These are phyloP conservation scores for Prunus fruticosa DNA, from an alignment of 306 rosid genomes.

Conservation along the genomic window DNA sequence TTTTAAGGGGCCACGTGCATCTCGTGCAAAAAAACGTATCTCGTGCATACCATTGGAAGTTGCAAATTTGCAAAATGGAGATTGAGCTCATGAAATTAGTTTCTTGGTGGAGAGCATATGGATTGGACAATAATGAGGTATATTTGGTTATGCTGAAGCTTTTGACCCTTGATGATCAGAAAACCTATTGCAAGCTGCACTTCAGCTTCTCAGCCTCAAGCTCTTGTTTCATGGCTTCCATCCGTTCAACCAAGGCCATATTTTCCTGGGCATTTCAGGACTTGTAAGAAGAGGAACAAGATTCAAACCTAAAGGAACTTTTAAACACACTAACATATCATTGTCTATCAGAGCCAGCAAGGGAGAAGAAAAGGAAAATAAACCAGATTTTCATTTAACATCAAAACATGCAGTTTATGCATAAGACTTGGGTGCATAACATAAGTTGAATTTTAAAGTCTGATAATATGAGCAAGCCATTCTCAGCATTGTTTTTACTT, in stretches of 20 bases:
- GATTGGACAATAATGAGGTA: neutral
- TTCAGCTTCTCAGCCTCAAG: slow-evolving; percentile 49
- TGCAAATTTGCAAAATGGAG: neutral
- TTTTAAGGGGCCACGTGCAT: neutral
- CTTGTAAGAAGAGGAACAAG: slow-evolving; percentile 22
- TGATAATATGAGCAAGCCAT: neutral
- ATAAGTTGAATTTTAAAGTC: neutral
- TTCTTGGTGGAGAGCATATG: neutral
- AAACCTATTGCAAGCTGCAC: slow-evolving; percentile 39
- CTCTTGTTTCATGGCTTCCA: slow-evolving; percentile 57
- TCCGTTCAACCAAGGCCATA: slow-evolving; percentile 35
- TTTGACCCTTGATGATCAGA: slow-evolving; percentile 7
- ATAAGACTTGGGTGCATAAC: neutral
- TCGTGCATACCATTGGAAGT: slow-evolving; percentile 6
- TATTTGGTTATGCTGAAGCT: neutral
- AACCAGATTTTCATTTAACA: neutral
- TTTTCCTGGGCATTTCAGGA: slow-evolving; percentile 47
- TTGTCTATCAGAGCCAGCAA: neutral
- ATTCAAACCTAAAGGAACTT: neutral
- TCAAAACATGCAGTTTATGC: neutral
- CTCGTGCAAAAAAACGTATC: neutral
- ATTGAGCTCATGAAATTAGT: neutral
- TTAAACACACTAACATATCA: neutral
- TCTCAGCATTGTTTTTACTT: neutral
- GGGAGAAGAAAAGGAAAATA: too few species aligned